A percentile compares a stretch with the other conserved stretches of the same genome.
Conservation (phyloP, 2,329 filamentous ascomycete genomes). For the Escovopsis sp. region DNA sequence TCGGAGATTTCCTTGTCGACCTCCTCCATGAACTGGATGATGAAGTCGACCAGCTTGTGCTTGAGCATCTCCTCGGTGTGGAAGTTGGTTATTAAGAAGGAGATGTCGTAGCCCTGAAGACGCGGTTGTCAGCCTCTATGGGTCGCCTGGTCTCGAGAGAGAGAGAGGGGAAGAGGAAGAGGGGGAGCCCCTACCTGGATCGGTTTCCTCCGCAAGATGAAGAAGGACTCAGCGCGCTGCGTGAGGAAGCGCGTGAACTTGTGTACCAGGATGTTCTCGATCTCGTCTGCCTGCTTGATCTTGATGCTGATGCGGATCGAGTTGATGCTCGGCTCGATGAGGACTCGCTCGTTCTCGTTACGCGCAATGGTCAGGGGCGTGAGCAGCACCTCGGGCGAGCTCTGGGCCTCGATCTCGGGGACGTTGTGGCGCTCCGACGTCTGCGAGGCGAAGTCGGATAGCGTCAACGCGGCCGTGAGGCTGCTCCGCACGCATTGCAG, state of each 20-base stretch:
- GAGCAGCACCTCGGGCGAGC: conserved; percentile 83
- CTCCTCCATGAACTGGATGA: conserved; percentile 99
- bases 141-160: too few species aligned
- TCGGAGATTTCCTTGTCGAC: conserved; percentile 99
- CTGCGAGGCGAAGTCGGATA: conserved; percentile 92
- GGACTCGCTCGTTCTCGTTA: conserved; percentile 92
- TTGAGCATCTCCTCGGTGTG: conserved; percentile 98
- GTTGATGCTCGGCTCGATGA: conserved; percentile 95
- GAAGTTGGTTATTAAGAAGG: conserved; percentile 96
- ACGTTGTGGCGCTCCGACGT: conserved; percentile 95
- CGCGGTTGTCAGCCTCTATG: conserved; percentile 11
- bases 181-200: conserved; percentile 53
- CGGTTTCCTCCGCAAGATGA: conserved; percentile 86
- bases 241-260: conserved; percentile 97
- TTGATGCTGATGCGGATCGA: conserved; percentile 93
- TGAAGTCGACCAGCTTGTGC: conserved; percentile 97
- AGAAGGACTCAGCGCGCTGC: conserved; percentile 91
- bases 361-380: conserved; percentile 81
- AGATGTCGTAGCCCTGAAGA: conserved; percentile 84
- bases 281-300: conserved; percentile 99
- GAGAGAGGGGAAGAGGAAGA: conserved; percentile 8
- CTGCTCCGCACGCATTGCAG: conserved; percentile 91
- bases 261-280: conserved; percentile 93
- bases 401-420: conserved; percentile 86
- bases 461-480: conserved; percentile 77